Evolutionary conservation across 495 filamentous ascomycete species (phyloP), one percentile per base, ranked within the genome.

Genomic region (Talaromyces stipitatus): DNA sequence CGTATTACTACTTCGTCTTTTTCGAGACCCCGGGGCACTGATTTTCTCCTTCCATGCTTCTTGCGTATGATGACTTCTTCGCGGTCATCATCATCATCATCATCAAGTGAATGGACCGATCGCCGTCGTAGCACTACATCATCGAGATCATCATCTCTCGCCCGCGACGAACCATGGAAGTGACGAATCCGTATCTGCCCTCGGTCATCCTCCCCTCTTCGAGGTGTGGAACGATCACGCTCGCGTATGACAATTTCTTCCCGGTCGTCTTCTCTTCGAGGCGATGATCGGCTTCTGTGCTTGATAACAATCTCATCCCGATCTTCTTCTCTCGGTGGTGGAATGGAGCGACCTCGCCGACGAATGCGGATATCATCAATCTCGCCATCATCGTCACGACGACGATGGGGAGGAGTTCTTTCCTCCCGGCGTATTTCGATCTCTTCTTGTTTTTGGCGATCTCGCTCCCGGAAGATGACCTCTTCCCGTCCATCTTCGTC

Each of bases 201-300:
- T 28, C 38, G 36, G n/a, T 46, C 54, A 23, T 45, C 52, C 2
- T 54, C 36, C 32, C 48, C 45, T 58, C 58, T 14, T 38, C 26
- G 14, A 4, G 47, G 24, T 6, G 11, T 27, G 4, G 57, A 54
- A 14, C 16, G 48, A 22, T 65, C 59, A 11, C 60, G 63, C 3
- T 59, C 69, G 22, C 65, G 69, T 43, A 67, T 59, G 6, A 69
- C 64, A 26, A 67, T 54, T 43, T 72, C 69, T 11, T 67, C 63
- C 43, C 61, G 60, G 56, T 64, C 63, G 28, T 46, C 59, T 3
- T 59, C 55, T 8, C 60, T 38, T n/a, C 50, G 36, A 9, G 57
- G 64, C 1, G 58, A 47, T 4, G 50, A 56, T 3, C 58, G 57
- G 22, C 62, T 65, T 43, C 64, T 59, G 33, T 62, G 67, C 20